phyloP scores from a whole-genome alignment of 2,329 filamentous ascomycete species.

The Paraconiothyrium sp. region DNA sequence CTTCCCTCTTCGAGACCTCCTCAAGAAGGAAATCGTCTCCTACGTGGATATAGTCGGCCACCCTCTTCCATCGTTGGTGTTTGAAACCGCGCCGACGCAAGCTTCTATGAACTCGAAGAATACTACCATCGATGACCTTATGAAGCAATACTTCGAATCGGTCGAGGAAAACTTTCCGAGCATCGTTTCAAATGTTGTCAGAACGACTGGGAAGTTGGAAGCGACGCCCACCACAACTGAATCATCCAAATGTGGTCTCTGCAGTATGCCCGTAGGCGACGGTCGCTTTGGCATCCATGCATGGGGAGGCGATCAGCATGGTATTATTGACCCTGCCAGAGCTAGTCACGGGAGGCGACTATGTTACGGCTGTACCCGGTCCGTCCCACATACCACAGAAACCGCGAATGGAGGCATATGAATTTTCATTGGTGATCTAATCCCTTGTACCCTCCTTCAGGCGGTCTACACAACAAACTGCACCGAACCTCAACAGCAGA shows the following conservation, averaged over 20 bases:
- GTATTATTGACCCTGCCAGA: slow-evolving; percentile 33
- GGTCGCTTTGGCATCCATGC: slow-evolving; percentile 71
- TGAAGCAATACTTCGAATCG: slow-evolving; percentile 85
- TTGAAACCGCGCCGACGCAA: slow-evolving; percentile 39
- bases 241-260: slow-evolving; percentile 68
- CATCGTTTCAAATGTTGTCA: slow-evolving; percentile 94
- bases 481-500: not conserved
- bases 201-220: slow-evolving; percentile 84
- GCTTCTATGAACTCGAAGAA: slow-evolving; percentile 72
- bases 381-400: slow-evolving; percentile 43
- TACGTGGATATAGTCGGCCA: slow-evolving; percentile 68
- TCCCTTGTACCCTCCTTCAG: not conserved
- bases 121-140: slow-evolving; percentile 89
- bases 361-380: slow-evolving; percentile 80
- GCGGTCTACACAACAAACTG: not conserved
- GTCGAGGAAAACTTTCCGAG: slow-evolving; percentile 88
- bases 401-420: slow-evolving; percentile 7
- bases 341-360: slow-evolving; percentile 50
- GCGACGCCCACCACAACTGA: slow-evolving; percentile 49
- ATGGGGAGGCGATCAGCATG: slow-evolving; percentile 66
- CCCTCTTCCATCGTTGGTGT: slow-evolving; percentile 57
- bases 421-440: not conserved
- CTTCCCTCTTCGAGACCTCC: slow-evolving; percentile 85
- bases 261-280: slow-evolving; percentile 72
- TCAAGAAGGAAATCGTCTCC: slow-evolving; percentile 78